These are phyloP conservation scores for Macrocybe gigantea DNA, from an alignment of 768 basidiomycete species.

Conservation along the genomic window DNA sequence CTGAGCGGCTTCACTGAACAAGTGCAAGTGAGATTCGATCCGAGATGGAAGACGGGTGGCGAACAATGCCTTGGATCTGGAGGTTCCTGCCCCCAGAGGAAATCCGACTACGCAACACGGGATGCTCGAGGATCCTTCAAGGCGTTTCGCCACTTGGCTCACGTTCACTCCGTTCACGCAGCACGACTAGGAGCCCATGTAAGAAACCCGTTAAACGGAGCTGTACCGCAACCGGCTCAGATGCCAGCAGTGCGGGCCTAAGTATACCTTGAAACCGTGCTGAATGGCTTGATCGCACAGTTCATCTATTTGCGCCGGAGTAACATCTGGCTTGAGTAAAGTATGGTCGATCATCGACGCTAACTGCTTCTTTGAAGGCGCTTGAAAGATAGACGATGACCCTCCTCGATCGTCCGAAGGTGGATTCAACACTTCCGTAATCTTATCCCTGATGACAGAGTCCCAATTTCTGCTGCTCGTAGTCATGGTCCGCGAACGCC, in stretches of 20 bases:
- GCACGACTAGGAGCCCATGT: slow-evolving; percentile 30
- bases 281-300: slow-evolving; percentile 43
- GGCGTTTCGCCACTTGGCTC: slow-evolving; percentile 31
- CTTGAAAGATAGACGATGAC: no score
- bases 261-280: slow-evolving; percentile 40
- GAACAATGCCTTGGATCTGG: slow-evolving; percentile 39
- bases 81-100: slow-evolving; percentile 41
- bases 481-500: no score
- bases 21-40: background rate
- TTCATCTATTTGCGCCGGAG: slow-evolving; percentile 34
- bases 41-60: slow-evolving; percentile 4
- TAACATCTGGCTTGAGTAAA: slow-evolving; percentile 44
- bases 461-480: no score
- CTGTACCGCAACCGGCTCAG: no score
- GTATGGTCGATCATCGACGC: slow-evolving; percentile 43
- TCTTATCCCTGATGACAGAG: no score
- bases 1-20: slow-evolving; percentile 35
- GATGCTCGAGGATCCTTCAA: slow-evolving; percentile 30
- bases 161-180: slow-evolving; percentile 45
- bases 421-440: no score
- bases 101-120: slow-evolving; percentile 47
- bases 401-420: no score
- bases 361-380: no score
- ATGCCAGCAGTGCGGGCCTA: background rate
- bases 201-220: no score